Conservation (phyloP, 768 basidiomycete species). For the Omphalotus guepiniiformis region DNA sequence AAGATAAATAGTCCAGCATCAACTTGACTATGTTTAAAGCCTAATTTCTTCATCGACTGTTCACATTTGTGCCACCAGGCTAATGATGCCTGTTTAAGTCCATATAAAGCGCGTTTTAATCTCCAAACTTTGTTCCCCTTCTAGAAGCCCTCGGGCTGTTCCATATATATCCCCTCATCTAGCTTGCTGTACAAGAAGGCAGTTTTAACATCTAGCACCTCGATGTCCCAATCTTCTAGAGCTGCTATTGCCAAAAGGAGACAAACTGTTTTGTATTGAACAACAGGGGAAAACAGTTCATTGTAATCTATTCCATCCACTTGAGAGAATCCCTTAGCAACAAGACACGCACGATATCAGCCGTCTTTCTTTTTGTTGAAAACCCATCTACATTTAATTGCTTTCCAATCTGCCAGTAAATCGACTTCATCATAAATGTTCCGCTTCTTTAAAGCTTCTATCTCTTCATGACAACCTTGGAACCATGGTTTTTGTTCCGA, state of each 20-base stretch:
- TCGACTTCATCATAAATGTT: neutral
- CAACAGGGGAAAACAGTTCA: neutral
- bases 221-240: conserved; percentile 20
- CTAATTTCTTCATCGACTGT: conserved; percentile 9
- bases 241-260: conserved; percentile 25
- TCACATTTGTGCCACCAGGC: conserved; percentile 25
- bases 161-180: conserved; percentile 14
- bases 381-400: conserved; percentile 1
- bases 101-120: conserved; percentile 20
- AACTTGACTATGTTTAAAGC: conserved; percentile 12
- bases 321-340: conserved; percentile 1
- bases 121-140: conserved; percentile 14
- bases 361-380: neutral
- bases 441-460: neutral
- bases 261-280: conserved; percentile 2
- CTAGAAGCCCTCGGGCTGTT: conserved; percentile 10
- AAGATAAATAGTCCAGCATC: too few species aligned
- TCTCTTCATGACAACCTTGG: neutral
- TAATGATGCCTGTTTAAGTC: conserved; percentile 19
- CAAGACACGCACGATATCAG: neutral
- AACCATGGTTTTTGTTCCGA: neutral
- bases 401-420: neutral
- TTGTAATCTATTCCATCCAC: neutral
- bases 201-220: conserved; percentile 25
- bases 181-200: conserved; percentile 11